Evolutionary conservation across 768 basidiomycete genomes (phyloP), one percentile per base, ranked within the genome.

Genomic region (Tubosaeta brunneosetosa): DNA sequence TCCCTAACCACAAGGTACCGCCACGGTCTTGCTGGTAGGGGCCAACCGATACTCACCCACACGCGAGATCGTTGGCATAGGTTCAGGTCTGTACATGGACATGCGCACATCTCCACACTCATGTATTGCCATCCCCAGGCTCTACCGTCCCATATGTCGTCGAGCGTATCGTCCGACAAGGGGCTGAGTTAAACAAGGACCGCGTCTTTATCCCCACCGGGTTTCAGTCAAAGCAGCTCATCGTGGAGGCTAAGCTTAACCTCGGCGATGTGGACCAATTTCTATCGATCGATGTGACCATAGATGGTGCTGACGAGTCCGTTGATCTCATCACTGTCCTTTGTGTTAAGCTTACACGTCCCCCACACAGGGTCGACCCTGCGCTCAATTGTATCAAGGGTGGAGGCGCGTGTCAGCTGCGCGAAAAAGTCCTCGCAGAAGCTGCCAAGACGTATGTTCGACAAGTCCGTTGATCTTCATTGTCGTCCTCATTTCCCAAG

Each of bases 341-440:
- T 44, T 13, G 6, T 43, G 11, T 26, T 17, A 25, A 17, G 9
- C 29, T 51, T 17, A 52, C 19, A 14, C 25, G 31, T 37, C 5
- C 5, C 33, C 25, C 12, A 43, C 42, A 29, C 65, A 95, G 94
- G 72, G 92, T 97, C 22, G 94, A 97, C 68, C 69, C 77, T 38
- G 70, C 82, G 37, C 75, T 99, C 47, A 94, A 98, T 71, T 89
- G 89, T 55, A 94, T 99, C 73, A 98, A 99, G 72, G 95, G 91
- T 7, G 95, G 95, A 51, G 95, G 95, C 3, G 95, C 93, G 1
- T 97, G 95, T 67, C 97, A 98, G 60, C 73, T 98, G 32, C 82
- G 94, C 27, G 97, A 99, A 73, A 99, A 99, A 69, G 94, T 99
- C 7, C 80, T 99, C 13, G 97, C 97, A 1, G 97, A 99, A 68